Base-by-base conservation (phyloP, 2,329 filamentous ascomycete genomes). In the Fusarium nygamai region DNA sequence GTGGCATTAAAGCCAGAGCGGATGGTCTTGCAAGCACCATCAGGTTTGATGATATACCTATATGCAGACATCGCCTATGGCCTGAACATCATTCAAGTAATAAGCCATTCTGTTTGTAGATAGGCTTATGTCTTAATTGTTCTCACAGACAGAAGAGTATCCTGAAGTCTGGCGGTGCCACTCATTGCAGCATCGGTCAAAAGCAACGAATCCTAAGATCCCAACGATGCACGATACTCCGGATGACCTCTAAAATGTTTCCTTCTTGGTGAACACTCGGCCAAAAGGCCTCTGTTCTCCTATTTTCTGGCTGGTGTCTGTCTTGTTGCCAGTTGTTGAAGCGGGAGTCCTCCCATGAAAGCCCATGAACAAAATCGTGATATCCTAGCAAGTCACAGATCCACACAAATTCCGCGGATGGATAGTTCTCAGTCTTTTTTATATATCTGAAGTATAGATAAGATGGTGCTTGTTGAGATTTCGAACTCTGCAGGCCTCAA, bases 401-500 rank as follows among this genome's bases (percentile, higher is more conserved):
- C 33, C 82, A 85, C 53, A 46, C 51, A 5, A 34, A 57, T 10
- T 13, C 64, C 3, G 39, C 80, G 53, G 85, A 84, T 62, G 80
- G 74, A 16, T 58, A 50, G 3, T 74, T 82, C 36, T 29, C 44
- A 8, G 13, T n/a, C 17, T 46, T 16, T 31, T 31, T 29, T n/a
- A n/a, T 17, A 13, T 12, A 24, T 20, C 50, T 36, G 20, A 5
- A 31, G 24, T 34, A 31, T 38, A 31, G 48, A 47, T 46, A 65
- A 56, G 41, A 54, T 70, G 36, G 58, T 64, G 12, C 57, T 41
- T 48, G 41, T 50, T 41, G 44, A 68, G 11, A 44, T 66, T 51
- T 81, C 82, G 59, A 80, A 80, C 13, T 74, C 80, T 17, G 80
- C 82, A 74, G 82, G 82, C 57, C 77, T 80, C n/a, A 81, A 74